These are phyloP conservation scores for Debaryomycetaceae sp. DNA, from an alignment of 1,139 yeast species.

Conservation along the genomic window DNA sequence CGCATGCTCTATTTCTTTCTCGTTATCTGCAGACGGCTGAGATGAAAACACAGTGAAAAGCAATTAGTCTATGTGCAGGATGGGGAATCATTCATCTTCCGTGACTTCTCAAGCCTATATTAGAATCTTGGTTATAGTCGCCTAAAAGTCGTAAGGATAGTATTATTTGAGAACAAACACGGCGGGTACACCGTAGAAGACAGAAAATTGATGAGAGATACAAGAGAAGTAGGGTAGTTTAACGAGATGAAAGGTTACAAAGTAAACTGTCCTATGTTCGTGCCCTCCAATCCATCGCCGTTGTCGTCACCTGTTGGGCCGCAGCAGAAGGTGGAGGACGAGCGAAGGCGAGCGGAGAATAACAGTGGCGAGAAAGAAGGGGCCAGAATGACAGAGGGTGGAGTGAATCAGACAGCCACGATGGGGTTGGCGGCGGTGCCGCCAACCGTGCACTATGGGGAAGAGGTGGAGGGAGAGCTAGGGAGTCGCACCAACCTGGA, in stretches of 20 bases:
- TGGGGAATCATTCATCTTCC: neutral
- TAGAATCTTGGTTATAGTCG: neutral
- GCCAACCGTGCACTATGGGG: neutral
- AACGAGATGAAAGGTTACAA: conserved; percentile 1
- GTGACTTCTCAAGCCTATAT: neutral
- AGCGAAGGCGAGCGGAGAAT: neutral
- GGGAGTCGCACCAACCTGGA: neutral
- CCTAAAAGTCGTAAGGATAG: neutral
- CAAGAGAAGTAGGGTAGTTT: neutral
- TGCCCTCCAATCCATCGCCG: conserved; percentile 22
- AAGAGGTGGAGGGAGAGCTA: neutral
- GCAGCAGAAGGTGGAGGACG: conserved; percentile 1
- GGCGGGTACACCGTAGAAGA: neutral
- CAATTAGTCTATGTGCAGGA: neutral
- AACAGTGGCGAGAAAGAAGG: neutral
- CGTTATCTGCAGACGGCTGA: neutral
- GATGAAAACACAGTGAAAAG: neutral
- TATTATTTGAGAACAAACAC: neutral
- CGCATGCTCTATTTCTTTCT: neutral
- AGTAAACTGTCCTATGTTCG: conserved; percentile 7
- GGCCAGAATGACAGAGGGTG: neutral
- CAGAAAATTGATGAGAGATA: neutral
- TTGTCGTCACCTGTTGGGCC: conserved; percentile 7
- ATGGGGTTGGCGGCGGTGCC: neutral
- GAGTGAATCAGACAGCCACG: neutral